Evolutionary conservation across 768 basidiomycete genomes (phyloP).

Genomic region (Psilocybe sp.): DNA sequence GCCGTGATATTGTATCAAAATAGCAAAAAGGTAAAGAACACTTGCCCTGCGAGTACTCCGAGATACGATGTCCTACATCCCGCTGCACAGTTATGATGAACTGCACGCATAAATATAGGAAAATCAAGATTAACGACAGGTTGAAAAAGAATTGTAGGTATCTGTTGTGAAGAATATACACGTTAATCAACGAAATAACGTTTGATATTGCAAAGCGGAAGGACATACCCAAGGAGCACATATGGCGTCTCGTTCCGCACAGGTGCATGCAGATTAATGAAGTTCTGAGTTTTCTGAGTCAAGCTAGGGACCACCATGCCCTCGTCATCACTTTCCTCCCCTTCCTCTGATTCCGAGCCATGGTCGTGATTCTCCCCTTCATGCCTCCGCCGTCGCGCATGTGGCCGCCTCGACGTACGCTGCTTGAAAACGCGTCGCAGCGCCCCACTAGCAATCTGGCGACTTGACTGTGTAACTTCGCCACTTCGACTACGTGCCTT

Average conservation of each 20-base stretch:
- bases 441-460: constrained; percentile 58
- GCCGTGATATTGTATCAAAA: background rate
- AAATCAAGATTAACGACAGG: constrained; percentile 74
- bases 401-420: constrained; percentile 41
- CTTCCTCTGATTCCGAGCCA: constrained; percentile 27
- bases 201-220: constrained; percentile 1
- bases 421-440: constrained; percentile 63
- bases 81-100: constrained; percentile 88
- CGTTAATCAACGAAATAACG: constrained; percentile 11
- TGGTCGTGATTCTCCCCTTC: constrained; percentile 34
- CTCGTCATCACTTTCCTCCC: constrained; percentile 45
- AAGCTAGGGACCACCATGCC: constrained; percentile 30
- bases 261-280: constrained; percentile 73
- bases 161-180: constrained; percentile 30
- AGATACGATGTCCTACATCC: constrained; percentile 85
- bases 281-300: constrained; percentile 64
- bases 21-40: constrained; percentile 9
- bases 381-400: constrained; percentile 27
- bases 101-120: constrained; percentile 80
- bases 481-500: no score
- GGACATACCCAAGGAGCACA: constrained; percentile 77
- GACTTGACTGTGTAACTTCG: no score
- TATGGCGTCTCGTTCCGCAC: constrained; percentile 71
- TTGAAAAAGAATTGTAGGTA: constrained; percentile 97
- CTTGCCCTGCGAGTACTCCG: constrained; percentile 86